Evolutionary conservation across 2,329 filamentous ascomycete species (phyloP).

Genomic region (Ophiostoma novo-ulmi): DNA sequence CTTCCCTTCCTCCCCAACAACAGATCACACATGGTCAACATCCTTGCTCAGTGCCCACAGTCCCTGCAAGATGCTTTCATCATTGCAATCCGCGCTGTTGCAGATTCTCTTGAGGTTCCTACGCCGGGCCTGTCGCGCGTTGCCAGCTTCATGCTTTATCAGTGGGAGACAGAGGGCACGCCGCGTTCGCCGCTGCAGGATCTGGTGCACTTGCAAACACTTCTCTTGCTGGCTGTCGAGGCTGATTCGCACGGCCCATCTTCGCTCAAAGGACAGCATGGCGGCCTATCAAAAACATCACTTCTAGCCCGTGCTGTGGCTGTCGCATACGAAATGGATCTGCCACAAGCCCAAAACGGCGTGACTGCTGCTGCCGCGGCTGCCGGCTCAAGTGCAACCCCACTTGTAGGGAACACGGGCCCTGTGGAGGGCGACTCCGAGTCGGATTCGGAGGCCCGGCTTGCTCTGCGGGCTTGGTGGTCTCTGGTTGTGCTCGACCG

Average conservation of each 20-base stretch:
- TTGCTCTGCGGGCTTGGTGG: constrained; percentile 66
- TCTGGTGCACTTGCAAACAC: constrained; percentile 60
- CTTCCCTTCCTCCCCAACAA: constrained; percentile 61
- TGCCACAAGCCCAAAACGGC: constrained; percentile 44
- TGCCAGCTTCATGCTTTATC: constrained; percentile 45
- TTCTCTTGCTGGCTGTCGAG: constrained; percentile 62
- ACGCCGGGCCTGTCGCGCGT: constrained; percentile 34
- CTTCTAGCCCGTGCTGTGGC: constrained; percentile 62
- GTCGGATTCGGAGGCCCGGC: constrained; percentile 51
- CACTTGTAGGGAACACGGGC: constrained; percentile 45
- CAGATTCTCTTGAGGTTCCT: constrained; percentile 46
- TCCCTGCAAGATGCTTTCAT: constrained; percentile 59
- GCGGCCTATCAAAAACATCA: constrained; percentile 47
- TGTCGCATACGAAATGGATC: constrained; percentile 59
- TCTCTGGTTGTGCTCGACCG: constrained; percentile 65
- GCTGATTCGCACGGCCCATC: constrained; percentile 52
- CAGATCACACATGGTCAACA: constrained; percentile 50
- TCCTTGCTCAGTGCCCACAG: constrained; percentile 52
- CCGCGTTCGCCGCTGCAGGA: constrained; percentile 40
- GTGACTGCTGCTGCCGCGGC: constrained; percentile 44
- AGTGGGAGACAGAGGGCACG: constrained; percentile 46
- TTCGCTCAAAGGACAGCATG: constrained; percentile 39
- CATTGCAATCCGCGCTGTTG: constrained; percentile 56
- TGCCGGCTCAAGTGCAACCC: not conserved
- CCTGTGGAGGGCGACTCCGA: constrained; percentile 38